phyloP scores from a whole-genome alignment of 306 rosid species.

The Echinosophora koreensis region DNA sequence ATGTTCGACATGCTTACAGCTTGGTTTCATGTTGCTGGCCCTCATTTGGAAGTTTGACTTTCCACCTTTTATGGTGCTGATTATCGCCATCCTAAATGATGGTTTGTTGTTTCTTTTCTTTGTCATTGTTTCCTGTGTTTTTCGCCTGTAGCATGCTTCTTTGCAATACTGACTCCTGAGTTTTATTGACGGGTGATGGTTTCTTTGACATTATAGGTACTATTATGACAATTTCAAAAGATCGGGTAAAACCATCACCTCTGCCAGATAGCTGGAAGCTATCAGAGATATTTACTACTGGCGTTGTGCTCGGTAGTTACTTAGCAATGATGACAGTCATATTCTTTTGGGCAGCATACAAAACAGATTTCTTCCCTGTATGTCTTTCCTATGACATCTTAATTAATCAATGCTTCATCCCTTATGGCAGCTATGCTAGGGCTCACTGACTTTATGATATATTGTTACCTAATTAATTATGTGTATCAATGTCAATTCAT shows the following conservation, averaged over 20 bases:
- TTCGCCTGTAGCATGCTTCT: conserved; percentile 12
- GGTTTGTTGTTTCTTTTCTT: conserved; percentile 65
- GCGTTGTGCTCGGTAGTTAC: conserved; percentile 91
- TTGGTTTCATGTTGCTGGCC: conserved; percentile 98
- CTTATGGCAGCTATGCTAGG: conserved; percentile 6
- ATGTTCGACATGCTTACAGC: conserved; percentile 66
- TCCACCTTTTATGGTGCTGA: conserved; percentile 99
- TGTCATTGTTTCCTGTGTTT: conserved; percentile 22
- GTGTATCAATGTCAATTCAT: not conserved
- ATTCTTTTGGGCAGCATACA: conserved; percentile 97
- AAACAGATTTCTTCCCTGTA: conserved; percentile 95
- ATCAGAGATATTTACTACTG: conserved; percentile 92
- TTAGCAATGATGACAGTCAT: conserved; percentile 99
- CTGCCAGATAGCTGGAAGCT: conserved; percentile 99
- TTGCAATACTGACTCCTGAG: not conserved
- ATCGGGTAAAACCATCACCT: conserved; percentile 96
- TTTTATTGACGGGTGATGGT: conserved; percentile 27
- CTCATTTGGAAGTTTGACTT: conserved; percentile 95
- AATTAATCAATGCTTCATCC: conserved; percentile 2
- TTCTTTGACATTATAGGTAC: conserved; percentile 68
- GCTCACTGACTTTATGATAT: not conserved
- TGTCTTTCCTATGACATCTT: conserved; percentile 19
- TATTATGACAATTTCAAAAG: conserved; percentile 97
- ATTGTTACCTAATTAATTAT: not conserved
- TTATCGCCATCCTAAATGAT: conserved; percentile 94